A percentile compares a stretch with the other conserved stretches of the same genome.
These are phyloP conservation scores for Passalora sequoiae DNA, from an alignment of 2,329 filamentous ascomycete species.

Conservation along the genomic window DNA sequence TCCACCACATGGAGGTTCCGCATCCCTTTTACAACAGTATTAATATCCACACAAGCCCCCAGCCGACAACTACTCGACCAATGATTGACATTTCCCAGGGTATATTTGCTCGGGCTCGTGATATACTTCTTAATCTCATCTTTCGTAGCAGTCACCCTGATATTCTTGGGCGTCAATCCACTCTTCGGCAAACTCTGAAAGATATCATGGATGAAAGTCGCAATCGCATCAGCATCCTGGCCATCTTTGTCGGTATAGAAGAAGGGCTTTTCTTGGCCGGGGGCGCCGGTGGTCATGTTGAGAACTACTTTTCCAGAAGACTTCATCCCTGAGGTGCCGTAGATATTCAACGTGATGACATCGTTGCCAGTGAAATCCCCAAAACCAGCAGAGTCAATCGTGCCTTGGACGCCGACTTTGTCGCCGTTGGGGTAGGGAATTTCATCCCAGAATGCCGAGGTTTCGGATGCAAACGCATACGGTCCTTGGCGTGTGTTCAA, in stretches of 20 bases:
- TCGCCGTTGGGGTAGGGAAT: slow-evolving; percentile 47
- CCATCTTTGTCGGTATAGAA: slow-evolving; percentile 45
- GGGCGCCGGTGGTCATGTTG: slow-evolving; percentile 51
- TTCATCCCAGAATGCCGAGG: slow-evolving; percentile 51
- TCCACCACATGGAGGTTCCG: slow-evolving; percentile 51
- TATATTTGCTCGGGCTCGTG: slow-evolving; percentile 43
- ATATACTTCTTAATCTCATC: slow-evolving; percentile 49
- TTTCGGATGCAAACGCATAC: slow-evolving; percentile 51
- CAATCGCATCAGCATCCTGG: slow-evolving; percentile 45
- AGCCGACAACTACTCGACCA: slow-evolving; percentile 51
- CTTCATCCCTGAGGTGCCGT: slow-evolving; percentile 52
- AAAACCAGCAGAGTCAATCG: slow-evolving; percentile 47
- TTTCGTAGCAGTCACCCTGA: slow-evolving; percentile 43
- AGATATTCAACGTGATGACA: slow-evolving; percentile 54
- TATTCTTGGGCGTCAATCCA: slow-evolving; percentile 47
- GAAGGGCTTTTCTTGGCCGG: slow-evolving; percentile 48
- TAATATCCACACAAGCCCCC: slow-evolving; percentile 46
- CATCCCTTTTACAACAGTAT: slow-evolving; percentile 47
- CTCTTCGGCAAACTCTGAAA: slow-evolving; percentile 42
- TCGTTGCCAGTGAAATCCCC: slow-evolving; percentile 47
- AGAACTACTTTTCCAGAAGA: slow-evolving; percentile 50
- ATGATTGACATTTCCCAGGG: slow-evolving; percentile 49
- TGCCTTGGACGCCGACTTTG: slow-evolving; percentile 49
- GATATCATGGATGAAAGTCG: slow-evolving; percentile 48
- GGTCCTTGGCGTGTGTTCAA: slow-evolving; percentile 47